Evolutionary conservation across 257 asterid genomes (phyloP).

Genomic region (Penstemon newberryi): DNA sequence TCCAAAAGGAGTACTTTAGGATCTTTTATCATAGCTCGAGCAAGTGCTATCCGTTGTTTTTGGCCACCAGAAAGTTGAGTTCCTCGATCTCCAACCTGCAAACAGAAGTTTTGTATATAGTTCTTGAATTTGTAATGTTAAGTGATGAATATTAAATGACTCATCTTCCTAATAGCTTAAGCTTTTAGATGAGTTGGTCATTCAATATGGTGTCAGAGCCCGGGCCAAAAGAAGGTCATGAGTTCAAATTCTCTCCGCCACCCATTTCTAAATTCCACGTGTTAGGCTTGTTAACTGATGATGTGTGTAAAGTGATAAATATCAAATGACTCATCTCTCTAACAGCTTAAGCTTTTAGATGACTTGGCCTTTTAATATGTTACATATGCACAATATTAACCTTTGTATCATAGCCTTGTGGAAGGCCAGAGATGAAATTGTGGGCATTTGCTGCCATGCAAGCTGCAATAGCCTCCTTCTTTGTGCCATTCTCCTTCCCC

Average conservation of each 20-base stretch:
- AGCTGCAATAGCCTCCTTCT: conserved; percentile 65
- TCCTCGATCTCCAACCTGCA: conserved; percentile 78
- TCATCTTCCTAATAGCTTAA: no score
- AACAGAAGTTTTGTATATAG: conserved; percentile 3
- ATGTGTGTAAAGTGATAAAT: no score
- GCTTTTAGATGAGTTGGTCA: no score
- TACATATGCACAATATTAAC: conserved; percentile 22
- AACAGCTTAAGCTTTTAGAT: no score
- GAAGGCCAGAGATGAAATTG: conserved; percentile 59
- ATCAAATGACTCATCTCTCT: no score
- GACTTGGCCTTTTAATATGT: no score
- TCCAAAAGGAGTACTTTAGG: conserved; percentile 73
- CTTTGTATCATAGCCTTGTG: conserved; percentile 79
- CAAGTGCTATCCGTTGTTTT: conserved; percentile 80
- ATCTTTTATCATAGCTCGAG: conserved; percentile 81
- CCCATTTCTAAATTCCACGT: no score
- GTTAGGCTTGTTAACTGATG: no score
- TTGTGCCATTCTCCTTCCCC: conserved; percentile 76
- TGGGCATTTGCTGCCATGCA: conserved; percentile 76
- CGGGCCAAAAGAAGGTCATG: no score
- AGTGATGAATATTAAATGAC: background rate
- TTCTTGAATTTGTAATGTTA: background rate
- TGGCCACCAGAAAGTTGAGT: conserved; percentile 87
- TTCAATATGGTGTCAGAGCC: no score
- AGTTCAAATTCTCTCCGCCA: no score